Evolutionary conservation across 2,329 filamentous ascomycete species (phyloP).

Genomic region (Paecilomyces fulvus): DNA sequence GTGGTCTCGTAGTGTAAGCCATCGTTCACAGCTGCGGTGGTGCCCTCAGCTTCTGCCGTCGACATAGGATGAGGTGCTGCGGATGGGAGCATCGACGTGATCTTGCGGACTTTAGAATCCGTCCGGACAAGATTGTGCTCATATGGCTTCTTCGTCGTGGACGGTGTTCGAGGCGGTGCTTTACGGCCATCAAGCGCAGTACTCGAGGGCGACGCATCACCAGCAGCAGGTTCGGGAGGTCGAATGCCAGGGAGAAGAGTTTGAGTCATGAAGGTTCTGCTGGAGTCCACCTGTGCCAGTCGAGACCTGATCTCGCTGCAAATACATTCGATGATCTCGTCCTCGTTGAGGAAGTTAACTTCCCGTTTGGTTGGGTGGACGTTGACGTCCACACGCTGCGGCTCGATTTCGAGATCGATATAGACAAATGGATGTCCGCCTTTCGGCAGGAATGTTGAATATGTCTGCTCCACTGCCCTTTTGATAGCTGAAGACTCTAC

Average conservation of each 20-base stretch:
- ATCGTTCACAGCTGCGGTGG: constrained; percentile 30
- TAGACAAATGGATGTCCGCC: constrained; percentile 92
- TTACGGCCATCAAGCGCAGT: constrained; percentile 21
- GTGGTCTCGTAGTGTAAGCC: constrained; percentile 62
- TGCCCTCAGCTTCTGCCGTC: constrained; percentile 25
- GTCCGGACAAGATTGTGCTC: constrained; percentile 88
- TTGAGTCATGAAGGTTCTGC: constrained; percentile 89
- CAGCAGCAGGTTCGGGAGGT: constrained; percentile 36
- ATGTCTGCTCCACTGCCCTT: constrained; percentile 85
- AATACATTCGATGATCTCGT: constrained; percentile 83
- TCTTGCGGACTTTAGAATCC: constrained; percentile 81
- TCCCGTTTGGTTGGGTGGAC: constrained; percentile 95
- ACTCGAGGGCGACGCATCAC: constrained; percentile 8
- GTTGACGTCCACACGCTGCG: constrained; percentile 88
- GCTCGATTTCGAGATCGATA: constrained; percentile 85
- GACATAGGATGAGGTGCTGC: constrained; percentile 28
- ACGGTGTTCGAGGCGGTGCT: constrained; percentile 28
- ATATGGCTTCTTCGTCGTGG: constrained; percentile 49
- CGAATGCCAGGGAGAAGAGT: constrained; percentile 65
- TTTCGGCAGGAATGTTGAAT: constrained; percentile 80
- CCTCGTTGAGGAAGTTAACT: constrained; percentile 95
- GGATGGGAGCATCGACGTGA: constrained; percentile 87
- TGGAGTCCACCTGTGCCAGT: constrained; percentile 81
- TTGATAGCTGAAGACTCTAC: constrained; percentile 86
- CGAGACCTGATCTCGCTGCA: constrained; percentile 71